Evolutionary conservation across 78 protist species (phyloP).

Genomic region (Guillardia theta): DNA sequence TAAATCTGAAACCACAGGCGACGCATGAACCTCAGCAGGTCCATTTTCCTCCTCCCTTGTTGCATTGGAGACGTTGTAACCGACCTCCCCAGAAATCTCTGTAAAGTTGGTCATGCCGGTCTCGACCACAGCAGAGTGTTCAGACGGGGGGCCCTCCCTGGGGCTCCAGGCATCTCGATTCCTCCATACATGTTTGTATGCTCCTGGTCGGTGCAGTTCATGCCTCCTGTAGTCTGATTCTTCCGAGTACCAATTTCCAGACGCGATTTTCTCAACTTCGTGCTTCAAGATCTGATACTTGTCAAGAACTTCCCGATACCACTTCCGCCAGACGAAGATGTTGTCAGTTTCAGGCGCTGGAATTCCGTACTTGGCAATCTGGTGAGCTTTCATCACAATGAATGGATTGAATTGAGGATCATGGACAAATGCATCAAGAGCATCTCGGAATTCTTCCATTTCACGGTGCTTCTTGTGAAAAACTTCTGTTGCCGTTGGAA

Average conservation of each 20-base stretch:
- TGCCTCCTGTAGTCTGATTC: neutral
- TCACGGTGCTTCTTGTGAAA: neutral
- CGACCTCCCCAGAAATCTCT: no score
- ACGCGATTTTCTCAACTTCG: neutral
- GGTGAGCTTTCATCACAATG: conserved; percentile 2
- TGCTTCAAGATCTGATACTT: neutral
- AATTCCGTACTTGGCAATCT: neutral
- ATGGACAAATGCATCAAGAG: neutral
- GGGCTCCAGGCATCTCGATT: neutral
- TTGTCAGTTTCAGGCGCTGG: neutral
- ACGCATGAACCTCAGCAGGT: neutral
- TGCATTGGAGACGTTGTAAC: no score
- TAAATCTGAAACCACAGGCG: no score
- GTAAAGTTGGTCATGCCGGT: no score
- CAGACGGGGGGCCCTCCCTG: neutral
- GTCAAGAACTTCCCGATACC: conserved; percentile 34
- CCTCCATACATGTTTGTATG: neutral
- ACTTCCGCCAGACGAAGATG: conserved; percentile 5
- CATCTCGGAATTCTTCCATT: neutral
- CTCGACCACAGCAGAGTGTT: no score
- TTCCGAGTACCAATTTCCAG: neutral
- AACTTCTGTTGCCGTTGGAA: neutral
- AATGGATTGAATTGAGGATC: conserved; percentile 27
- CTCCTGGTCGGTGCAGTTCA: neutral
- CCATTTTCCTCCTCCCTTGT: neutral